These are phyloP conservation scores for Dactylellina drechsleri DNA, from an alignment of 2,329 filamentous ascomycete genomes.

Conservation along the genomic window DNA sequence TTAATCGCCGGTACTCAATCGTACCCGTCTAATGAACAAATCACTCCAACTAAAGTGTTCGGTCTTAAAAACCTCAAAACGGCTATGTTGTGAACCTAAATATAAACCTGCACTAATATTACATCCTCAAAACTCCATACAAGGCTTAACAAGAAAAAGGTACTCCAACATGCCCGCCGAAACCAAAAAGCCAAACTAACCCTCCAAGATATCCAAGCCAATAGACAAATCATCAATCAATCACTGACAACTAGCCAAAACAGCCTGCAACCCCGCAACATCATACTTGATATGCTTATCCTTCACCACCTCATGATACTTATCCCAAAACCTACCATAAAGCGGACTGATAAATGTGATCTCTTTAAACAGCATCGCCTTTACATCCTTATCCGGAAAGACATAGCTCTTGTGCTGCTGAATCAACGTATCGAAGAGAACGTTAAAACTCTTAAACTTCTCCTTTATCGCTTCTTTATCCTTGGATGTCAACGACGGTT, in stretches of 20 bases:
- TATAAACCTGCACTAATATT: neutral
- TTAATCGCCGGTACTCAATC: too few relatives aligned
- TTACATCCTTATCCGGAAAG: slow-evolving; percentile 87
- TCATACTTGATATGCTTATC: slow-evolving; percentile 99
- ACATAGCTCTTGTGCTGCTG: slow-evolving; percentile 80
- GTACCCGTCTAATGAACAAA: too few relatives aligned
- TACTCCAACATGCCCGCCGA: neutral
- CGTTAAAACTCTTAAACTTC: slow-evolving; percentile 90
- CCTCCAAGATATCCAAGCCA: neutral
- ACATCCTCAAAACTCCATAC: neutral
- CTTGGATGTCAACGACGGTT: slow-evolving; percentile 81
- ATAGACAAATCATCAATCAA: neutral
- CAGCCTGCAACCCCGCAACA: slow-evolving; percentile 78
- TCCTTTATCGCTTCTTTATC: slow-evolving; percentile 96
- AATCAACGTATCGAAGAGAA: slow-evolving; percentile 87
- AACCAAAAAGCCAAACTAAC: neutral
- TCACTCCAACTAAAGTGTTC: too few relatives aligned
- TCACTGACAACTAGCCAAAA: slow-evolving; percentile 63
- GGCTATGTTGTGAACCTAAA: neutral
- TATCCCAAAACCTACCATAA: slow-evolving; percentile 94
- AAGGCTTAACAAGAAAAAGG: neutral
- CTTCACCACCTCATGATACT: slow-evolving; percentile 96
- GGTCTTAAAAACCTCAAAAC: too few relatives aligned
- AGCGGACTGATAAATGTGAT: slow-evolving; percentile 92
- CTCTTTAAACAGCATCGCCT: slow-evolving; percentile 80